Base-by-base conservation (phyloP, 345 rosid species). In the Populus alba region DNA sequence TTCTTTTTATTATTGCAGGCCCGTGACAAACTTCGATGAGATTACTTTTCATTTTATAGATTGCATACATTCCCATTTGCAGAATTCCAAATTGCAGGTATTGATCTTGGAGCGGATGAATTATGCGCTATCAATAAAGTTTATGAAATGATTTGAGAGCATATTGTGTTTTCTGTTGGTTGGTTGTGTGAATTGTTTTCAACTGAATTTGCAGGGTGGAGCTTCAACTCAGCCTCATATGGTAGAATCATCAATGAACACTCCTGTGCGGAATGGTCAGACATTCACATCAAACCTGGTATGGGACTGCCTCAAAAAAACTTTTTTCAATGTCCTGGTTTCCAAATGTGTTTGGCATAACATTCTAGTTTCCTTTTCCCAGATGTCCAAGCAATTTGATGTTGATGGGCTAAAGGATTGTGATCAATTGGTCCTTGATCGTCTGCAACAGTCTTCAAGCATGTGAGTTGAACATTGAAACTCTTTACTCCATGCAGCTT, bases 31-130 rank as follows among this genome's bases (percentile, higher is more conserved):
- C 82, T 93, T 87, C 39, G 93, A 95, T 76, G 99, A 95, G 87
- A 85, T 95, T 65, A 89, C 97, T 37, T 93, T 87, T 83, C 99
- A 95, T 88, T 92, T 87, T 61, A 85, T 95, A 55, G 97, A 95
- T 77, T 93, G 98, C 88, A 89, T 95, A 68, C 87, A 93, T 73
- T 87, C 87, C 66, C 85, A 87, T 75, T 70, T 90, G 53, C 90
- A 81, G 83, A 90, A 85, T 81, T 86, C 92, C 74, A 92, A 85
- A 66, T 70, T 84, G 35, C 90, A 88, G 97, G 97, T 93, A 86
- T 18, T 75, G 74, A 35, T 71, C 20, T 68, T 67, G 41, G 12
- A 71, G 62, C 29, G 68, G 7, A 29, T 45, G 13, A 72, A 63
- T 16, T 53, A 37, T n/a, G 27, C 29, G 20, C 39, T 23, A 5